phyloP scores from a whole-genome alignment of 345 rosid genomes.

The Citrus glauca region DNA sequence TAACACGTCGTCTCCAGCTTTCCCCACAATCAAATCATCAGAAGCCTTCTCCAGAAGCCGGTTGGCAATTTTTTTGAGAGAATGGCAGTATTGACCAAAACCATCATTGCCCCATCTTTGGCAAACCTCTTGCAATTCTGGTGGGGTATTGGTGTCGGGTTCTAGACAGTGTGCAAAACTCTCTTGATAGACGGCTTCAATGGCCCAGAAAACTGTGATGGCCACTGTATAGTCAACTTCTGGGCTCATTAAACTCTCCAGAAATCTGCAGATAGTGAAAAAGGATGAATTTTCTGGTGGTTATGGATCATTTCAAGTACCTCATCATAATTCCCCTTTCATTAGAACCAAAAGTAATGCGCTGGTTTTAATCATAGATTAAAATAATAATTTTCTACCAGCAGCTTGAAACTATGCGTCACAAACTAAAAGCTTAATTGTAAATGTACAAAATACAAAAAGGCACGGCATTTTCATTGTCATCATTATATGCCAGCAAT shows the following conservation, averaged over 20 bases:
- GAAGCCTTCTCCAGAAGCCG: constrained; percentile 57
- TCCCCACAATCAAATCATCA: constrained; percentile 22
- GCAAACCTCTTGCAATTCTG: constrained; percentile 56
- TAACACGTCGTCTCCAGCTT: constrained; percentile 41
- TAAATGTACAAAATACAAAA: too few relatives aligned
- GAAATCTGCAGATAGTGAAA: constrained; percentile 37
- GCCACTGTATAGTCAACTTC: constrained; percentile 53
- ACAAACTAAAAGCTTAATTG: not conserved
- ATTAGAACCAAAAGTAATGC: not conserved
- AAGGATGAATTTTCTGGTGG: not conserved
- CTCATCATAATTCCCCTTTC: not conserved
- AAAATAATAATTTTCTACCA: not conserved
- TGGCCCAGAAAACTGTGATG: constrained; percentile 70
- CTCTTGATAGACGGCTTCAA: constrained; percentile 76
- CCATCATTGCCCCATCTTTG: constrained; percentile 77
- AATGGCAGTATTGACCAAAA: constrained; percentile 50
- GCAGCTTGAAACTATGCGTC: not conserved
- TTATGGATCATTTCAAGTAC: not conserved
- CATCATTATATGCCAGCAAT: not conserved
- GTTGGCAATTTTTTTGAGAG: constrained; percentile 49
- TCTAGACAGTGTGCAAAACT: constrained; percentile 76
- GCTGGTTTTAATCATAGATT: not conserved
- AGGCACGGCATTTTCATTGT: too few relatives aligned
- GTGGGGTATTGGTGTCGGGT: constrained; percentile 45
- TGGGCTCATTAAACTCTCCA: constrained; percentile 54